phyloP scores from a whole-genome alignment of 176 grass and related monocot genomes.

The Thalia dealbata region DNA sequence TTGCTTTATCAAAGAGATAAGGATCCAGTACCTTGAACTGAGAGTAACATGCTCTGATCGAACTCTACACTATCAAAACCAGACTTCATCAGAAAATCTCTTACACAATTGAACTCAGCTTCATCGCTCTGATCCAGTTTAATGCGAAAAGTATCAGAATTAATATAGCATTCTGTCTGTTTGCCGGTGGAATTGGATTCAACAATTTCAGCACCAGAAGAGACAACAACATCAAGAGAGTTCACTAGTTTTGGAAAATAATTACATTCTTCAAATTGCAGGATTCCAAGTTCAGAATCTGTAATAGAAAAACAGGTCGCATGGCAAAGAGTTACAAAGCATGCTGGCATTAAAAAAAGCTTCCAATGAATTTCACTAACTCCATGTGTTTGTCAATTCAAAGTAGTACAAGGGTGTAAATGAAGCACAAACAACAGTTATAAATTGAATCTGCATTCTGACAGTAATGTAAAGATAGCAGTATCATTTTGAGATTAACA shows the following conservation, averaged over 20 bases:
- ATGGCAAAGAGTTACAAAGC: background rate
- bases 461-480: background rate
- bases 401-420: background rate
- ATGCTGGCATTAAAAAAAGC: background rate
- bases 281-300: constrained; percentile 28
- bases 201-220: background rate
- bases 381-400: background rate
- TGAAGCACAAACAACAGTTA: background rate
- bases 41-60: constrained; percentile 30
- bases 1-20: constrained; percentile 32
- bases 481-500: background rate
- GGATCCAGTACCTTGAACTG: constrained; percentile 15
- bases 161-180: constrained; percentile 10
- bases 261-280: constrained; percentile 13
- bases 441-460: background rate
- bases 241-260: background rate
- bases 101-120: constrained; percentile 35
- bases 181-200: background rate
- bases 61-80: constrained; percentile 38
- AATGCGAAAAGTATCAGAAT: constrained; percentile 14
- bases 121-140: constrained; percentile 27
- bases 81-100: constrained; percentile 41
- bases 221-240: background rate
- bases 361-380: background rate
- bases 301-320: background rate